Percentiles rank a stretch among this genome's conserved stretches.
Evolutionary conservation across 306 rosid genomes (phyloP).

Genomic region (Gillenia trifoliata): DNA sequence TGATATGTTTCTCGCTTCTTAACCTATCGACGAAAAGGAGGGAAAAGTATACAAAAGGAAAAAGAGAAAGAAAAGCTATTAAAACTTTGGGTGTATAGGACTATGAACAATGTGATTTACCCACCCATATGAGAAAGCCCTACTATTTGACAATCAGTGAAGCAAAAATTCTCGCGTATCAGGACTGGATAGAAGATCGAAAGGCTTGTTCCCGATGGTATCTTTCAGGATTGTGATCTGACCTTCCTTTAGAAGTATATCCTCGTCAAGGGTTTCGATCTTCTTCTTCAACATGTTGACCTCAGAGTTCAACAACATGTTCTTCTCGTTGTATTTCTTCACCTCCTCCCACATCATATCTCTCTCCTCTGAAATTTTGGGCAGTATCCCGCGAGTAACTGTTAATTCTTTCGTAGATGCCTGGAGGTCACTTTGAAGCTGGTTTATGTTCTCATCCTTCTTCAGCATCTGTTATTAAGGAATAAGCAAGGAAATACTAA

Average conservation of each 20-base stretch:
- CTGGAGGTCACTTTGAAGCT: constrained; percentile 53
- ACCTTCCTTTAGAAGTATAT: constrained; percentile 79
- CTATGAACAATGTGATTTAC: constrained; percentile 47
- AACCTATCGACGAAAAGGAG: not conserved
- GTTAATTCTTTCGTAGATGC: constrained; percentile 58
- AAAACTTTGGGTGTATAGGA: constrained; percentile 28
- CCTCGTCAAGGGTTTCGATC: constrained; percentile 70
- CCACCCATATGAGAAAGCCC: constrained; percentile 14
- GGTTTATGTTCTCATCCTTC: constrained; percentile 62
- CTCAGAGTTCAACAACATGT: constrained; percentile 64
- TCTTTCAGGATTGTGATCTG: constrained; percentile 87
- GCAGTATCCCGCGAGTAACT: constrained; percentile 46
- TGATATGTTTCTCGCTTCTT: constrained; percentile 12
- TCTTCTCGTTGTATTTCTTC: constrained; percentile 72
- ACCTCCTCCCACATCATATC: constrained; percentile 75
- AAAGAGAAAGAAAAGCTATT: not conserved
- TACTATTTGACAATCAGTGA: constrained; percentile 26
- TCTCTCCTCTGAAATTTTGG: constrained; percentile 75
- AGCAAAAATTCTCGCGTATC: constrained; percentile 51
- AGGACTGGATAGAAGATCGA: constrained; percentile 64
- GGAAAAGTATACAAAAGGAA: constrained; percentile 1
- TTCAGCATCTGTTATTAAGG: constrained; percentile 47
- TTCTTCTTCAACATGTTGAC: constrained; percentile 46
- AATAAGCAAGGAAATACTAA: not conserved
- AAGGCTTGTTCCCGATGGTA: constrained; percentile 48